Evolutionary conservation across 495 filamentous ascomycete species (phyloP), one percentile per base, ranked within the genome.

Genomic region (Penicillium dipodomyicola): DNA sequence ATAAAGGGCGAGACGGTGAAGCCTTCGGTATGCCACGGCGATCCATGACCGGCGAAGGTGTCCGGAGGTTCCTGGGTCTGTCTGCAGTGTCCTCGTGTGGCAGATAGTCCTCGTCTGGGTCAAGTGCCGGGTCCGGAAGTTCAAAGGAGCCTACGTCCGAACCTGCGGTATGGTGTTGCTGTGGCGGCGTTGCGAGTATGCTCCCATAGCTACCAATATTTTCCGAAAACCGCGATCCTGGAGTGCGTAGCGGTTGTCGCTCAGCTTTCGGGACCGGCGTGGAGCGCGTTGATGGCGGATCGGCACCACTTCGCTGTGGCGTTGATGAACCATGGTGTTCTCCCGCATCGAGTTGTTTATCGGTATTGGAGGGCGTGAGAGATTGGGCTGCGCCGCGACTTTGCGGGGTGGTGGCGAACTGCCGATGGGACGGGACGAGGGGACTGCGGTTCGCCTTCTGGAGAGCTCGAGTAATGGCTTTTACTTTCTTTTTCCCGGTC

Each of bases 401-500:
- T 67, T 71, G 68, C 72, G 57, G 61, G 54, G 56, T 62, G 43
- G 50, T 58, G 49, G 58, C 60, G 37, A 48, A 48, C n/a, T 57
- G 33, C 50, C 63, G 63, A 49, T 65, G 50, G 2, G 59, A 57
- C 10, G 78, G 84, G 1, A 81, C 82, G 15, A 71, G 76, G 43
- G 80, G 85, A 35, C 82, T 86, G 45, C 84, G 81, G 51, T 81
- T 76, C 60, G 79, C 68, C 57, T 69, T 82, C 53, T 82, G 80
- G 9, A 90, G 75, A 58, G 91, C 90, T 37, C 85, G 81, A n/a
- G 81, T 70, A 48, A 95, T 81, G 30, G 84, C 83, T 69, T 94
- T 96, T 70, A 96, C 77, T 69, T 90, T 87, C 75, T 96, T 96
- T 72, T 96, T 96, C 29, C 89, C 92, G n/a, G 60, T 59, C 82